A percentile compares a stretch with the other conserved stretches of the same genome.
Evolutionary conservation across 1,284 basidiomycete species (phyloP).

Genomic region (Papiliotrema fonsecae): DNA sequence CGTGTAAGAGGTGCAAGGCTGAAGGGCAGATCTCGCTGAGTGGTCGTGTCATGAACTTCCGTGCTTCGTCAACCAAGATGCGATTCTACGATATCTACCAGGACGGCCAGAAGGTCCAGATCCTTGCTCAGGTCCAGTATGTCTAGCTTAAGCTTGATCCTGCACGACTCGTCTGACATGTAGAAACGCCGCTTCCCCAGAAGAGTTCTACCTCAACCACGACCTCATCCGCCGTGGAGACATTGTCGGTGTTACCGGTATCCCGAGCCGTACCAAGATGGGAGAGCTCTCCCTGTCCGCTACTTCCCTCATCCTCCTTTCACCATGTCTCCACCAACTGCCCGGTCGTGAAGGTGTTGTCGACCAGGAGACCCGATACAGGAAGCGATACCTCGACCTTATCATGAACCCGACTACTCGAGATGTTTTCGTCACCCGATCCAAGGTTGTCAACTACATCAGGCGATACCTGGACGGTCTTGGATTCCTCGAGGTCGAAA

Average conservation of each 20-base stretch:
- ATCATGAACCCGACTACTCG: conserved; percentile 91
- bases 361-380: conserved; percentile 95
- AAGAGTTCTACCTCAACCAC: conserved; percentile 69
- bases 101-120: conserved; percentile 90
- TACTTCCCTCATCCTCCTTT: conserved; percentile 76
- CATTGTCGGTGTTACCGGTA: conserved; percentile 87
- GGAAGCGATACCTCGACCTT: conserved; percentile 98
- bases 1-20: neutral
- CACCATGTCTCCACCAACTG: conserved; percentile 93
- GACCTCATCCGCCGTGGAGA: conserved; percentile 91
- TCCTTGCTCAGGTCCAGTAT: conserved; percentile 86
- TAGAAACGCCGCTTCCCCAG: conserved; percentile 61
- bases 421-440: conserved; percentile 84
- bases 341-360: conserved; percentile 79
- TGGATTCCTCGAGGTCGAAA: conserved; percentile 98
- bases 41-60: conserved; percentile 87
- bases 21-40: conserved; percentile 58
- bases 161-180: neutral
- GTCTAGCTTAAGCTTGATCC: conserved; percentile 32
- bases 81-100: conserved; percentile 92
- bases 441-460: conserved; percentile 83
- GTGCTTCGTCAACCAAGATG: conserved; percentile 76
- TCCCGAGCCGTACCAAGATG: conserved; percentile 88
- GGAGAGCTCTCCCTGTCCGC: conserved; percentile 92
- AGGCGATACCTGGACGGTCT: conserved; percentile 84